Evolutionary conservation across 495 filamentous ascomycete species (phyloP).

Genomic region (Amniculicola lignicola): DNA sequence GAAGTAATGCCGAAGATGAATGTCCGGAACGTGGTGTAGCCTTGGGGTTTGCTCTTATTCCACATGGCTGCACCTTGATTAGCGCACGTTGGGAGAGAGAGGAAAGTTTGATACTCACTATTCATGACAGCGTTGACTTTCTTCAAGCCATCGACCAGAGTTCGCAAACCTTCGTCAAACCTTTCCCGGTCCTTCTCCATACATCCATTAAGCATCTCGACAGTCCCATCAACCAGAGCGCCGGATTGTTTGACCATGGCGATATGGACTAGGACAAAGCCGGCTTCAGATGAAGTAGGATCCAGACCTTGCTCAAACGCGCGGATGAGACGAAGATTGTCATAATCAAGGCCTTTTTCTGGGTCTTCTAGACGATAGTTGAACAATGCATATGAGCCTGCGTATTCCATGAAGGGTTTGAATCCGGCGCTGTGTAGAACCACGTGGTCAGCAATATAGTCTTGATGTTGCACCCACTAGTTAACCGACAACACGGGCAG

Average conservation of each 20-base stretch:
- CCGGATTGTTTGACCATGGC: constrained; percentile 71
- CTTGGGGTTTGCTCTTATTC: constrained; percentile 69
- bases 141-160: constrained; percentile 60
- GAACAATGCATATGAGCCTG: constrained; percentile 84
- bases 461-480: constrained; percentile 52
- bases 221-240: constrained; percentile 63
- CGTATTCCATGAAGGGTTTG: constrained; percentile 94
- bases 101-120: constrained; percentile 45
- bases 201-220: constrained; percentile 61
- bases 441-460: constrained; percentile 18
- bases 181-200: constrained; percentile 48
- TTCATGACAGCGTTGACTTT: constrained; percentile 79
- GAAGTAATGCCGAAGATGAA: constrained; percentile 92
- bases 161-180: constrained; percentile 63
- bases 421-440: constrained; percentile 53
- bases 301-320: constrained; percentile 86
- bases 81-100: background rate
- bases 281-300: constrained; percentile 81
- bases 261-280: constrained; percentile 63
- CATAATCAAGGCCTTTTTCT: constrained; percentile 62
- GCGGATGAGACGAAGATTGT: constrained; percentile 79
- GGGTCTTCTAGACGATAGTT: constrained; percentile 76
- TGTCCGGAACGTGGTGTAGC: constrained; percentile 81
- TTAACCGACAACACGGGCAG: constrained; percentile 32
- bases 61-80: constrained; percentile 66